Evolutionary conservation across 257 asterid genomes (phyloP), one percentile per base, ranked within the genome.

Genomic region (Scutellaria barbata): DNA sequence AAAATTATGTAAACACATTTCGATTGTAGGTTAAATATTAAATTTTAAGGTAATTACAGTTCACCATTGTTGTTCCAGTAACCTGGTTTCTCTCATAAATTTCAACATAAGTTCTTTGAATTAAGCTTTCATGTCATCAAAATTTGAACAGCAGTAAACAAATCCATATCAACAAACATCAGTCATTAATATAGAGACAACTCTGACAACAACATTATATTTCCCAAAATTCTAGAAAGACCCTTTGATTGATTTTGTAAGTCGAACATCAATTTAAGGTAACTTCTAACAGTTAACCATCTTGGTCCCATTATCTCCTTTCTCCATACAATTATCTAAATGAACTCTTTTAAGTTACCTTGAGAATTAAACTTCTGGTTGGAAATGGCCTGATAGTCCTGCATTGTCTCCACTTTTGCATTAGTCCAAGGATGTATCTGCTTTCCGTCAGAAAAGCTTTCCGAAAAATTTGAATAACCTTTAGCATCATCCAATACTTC

Each of bases 331-430:
- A 46, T 30, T 17, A 33, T 71, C 40, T 45, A 35, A 33, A 46
- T 25, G 25, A 71, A 14, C 41, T 30, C 42, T 10, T 16, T 33
- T 48, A 58, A 48, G 10, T 60, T 71, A 48, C 76, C 76, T 71
- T 60, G 63, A 35, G 69, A 56, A 62, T 10, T 48, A 46, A 60
- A 39, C 45, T 71, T 71, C 42, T 50, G 72, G 59, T 79, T 85
- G 73, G 90, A 74, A 73, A 74, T 60, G 66, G 77, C 72, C 72
- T 78, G 81, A 73, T 67, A 66, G 63, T 73, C 81, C 79, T 77
- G 81, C 68, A 47, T n/a, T 39, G 56, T 76, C 78, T 80, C 88
- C 55, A 51, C 79, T 75, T 80, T 84, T 12, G 79, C 68, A 82
- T 61, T 78, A 73, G 77, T 65, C 80, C 83, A 68, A 57, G 75